Percentiles rank a stretch among this genome's conserved stretches.
Evolutionary conservation across 768 basidiomycete genomes (phyloP).

Genomic region (Boletus edulis): DNA sequence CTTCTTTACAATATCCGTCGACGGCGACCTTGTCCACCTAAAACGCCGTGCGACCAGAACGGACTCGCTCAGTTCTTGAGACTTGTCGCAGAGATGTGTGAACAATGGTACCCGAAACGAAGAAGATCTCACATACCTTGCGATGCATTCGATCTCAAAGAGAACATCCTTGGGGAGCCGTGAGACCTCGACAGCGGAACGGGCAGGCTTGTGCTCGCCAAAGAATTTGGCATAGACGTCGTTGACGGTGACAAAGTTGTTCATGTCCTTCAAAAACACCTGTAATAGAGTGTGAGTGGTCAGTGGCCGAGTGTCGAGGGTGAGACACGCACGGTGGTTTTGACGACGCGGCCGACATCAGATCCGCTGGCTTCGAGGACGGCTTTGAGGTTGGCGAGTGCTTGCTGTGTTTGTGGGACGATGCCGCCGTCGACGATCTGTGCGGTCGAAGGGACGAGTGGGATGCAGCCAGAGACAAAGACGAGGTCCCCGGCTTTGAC

Average conservation of each 20-base stretch:
- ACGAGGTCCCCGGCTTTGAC: slow-evolving; percentile 81
- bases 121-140: slow-evolving; percentile 46
- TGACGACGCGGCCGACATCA: slow-evolving; percentile 76
- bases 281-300: slow-evolving; percentile 24
- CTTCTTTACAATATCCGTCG: not conserved
- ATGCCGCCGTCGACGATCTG: slow-evolving; percentile 32
- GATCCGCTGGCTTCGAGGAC: slow-evolving; percentile 84
- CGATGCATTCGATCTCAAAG: slow-evolving; percentile 90
- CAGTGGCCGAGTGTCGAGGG: too few species aligned
- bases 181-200: slow-evolving; percentile 88
- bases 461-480: slow-evolving; percentile 89
- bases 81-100: slow-evolving; percentile 11
- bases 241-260: slow-evolving; percentile 85
- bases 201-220: slow-evolving; percentile 87
- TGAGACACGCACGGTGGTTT: slow-evolving; percentile 72
- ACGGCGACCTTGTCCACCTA: not conserved
- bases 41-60: not conserved
- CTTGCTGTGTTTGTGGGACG: slow-evolving; percentile 63
- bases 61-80: slow-evolving; percentile 14
- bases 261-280: slow-evolving; percentile 93
- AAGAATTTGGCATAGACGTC: slow-evolving; percentile 81
- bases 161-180: slow-evolving; percentile 88
- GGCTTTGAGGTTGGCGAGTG: slow-evolving; percentile 79
- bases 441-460: slow-evolving; percentile 70
- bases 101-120: not conserved